phyloP scores from a whole-genome alignment of 179 eudicot genomes.

The Silene coronaria region DNA sequence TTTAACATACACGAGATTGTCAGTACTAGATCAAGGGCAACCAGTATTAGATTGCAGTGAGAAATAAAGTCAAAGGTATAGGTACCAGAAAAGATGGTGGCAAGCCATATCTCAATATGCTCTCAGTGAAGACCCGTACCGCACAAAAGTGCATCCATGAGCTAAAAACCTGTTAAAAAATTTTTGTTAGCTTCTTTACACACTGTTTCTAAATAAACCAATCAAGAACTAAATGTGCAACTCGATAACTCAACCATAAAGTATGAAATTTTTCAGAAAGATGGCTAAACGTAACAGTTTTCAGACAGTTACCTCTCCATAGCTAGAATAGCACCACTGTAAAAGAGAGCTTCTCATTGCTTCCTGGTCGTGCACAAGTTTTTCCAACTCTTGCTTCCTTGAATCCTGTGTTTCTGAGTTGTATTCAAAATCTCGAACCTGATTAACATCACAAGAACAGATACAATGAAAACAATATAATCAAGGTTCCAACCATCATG shows the following conservation, averaged over 20 bases:
- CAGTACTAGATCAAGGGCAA: constrained; percentile 6
- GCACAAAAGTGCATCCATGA: constrained; percentile 99
- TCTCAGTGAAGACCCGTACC: constrained; percentile 74
- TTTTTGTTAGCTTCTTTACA: constrained; percentile 15
- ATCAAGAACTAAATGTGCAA: not conserved
- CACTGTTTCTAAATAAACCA: not conserved
- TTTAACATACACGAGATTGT: constrained; percentile 28
- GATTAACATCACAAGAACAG: constrained; percentile 22
- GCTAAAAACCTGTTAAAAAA: constrained; percentile 64
- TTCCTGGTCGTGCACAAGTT: constrained; percentile 77
- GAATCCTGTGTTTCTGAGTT: constrained; percentile 76
- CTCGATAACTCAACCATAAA: not conserved
- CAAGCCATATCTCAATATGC: constrained; percentile 89
- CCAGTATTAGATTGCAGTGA: constrained; percentile 11
- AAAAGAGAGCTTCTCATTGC: constrained; percentile 69
- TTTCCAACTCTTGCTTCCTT: constrained; percentile 75
- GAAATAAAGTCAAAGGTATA: constrained; percentile 9
- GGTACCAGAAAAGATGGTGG: constrained; percentile 92
- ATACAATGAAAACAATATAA: constrained; percentile 2
- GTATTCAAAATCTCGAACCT: constrained; percentile 89
- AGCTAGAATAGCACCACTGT: constrained; percentile 96
- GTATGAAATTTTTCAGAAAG: not conserved
- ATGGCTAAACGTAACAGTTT: not conserved
- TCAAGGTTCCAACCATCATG: not conserved
- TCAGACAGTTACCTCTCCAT: constrained; percentile 67